Evolutionary conservation across 768 basidiomycete genomes (phyloP), one percentile per base, ranked within the genome.

Genomic region (Rhodotorula taiwanensis): DNA sequence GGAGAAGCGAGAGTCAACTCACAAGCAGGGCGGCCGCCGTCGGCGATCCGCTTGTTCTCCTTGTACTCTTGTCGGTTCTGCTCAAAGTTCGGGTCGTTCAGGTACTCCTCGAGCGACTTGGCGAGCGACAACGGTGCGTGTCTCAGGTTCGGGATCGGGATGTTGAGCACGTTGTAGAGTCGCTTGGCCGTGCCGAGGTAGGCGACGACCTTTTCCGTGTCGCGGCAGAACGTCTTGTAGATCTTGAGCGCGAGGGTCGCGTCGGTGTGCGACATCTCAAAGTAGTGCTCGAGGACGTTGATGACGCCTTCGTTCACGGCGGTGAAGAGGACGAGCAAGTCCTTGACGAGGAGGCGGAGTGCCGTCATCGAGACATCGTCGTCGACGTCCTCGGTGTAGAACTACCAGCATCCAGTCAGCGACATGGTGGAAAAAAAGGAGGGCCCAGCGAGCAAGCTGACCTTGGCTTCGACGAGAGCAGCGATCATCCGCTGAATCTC

Each of bases 111-210:
- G 34, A 99, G 81, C 25, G 95, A 84, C 41, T 86, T 85, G 10
- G 88, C 94, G n/a, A 99, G 80, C 1, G 89, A 92, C 16, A 95
- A 87, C 9, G 95, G 95, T 0, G 95, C 92, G 78, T 95, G 93
- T 77, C 89, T 90, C 68, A 98, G 76, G 74, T 89, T 93, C 3
- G 95, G 95, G 51, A 99, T 87, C 2, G 91, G 84, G 11, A 99
- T 89, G 70, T 94, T 94, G 58, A 98, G 78, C 23, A 98, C 78
- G 72, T 94, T 92, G 74, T 95, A 86, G 45, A 99, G 78, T 75
- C 94, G 94, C 78, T 84, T 87, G 23, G 94, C 94, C 20, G 95
- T 86, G 18, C 85, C 86, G 21, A 99, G 82, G 72, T 85, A 99
- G 72, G 95, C 93, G 6, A 94, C 89, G 76, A 77, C 77, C 82